Conservation (phyloP, 371 early-diverging fungal species). For the Massospora cicadina region DNA sequence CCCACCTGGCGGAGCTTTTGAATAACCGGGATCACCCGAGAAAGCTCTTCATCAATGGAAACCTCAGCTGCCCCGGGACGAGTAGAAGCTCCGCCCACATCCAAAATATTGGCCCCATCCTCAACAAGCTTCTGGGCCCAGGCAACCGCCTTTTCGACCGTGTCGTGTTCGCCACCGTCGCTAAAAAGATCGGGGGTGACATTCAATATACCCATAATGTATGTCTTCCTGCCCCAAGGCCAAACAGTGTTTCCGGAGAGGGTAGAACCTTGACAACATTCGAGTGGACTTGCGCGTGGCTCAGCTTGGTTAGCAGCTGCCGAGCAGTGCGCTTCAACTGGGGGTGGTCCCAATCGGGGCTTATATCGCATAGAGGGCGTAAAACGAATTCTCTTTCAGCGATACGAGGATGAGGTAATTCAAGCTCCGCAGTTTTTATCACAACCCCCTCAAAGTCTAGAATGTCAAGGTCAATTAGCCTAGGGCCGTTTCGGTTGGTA, state of each 20-base stretch:
- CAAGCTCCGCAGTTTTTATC: conserved; percentile 41
- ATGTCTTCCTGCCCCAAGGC: conserved; percentile 46
- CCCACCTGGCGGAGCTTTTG: conserved; percentile 42
- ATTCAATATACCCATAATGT: conserved; percentile 92
- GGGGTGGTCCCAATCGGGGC: conserved; percentile 76
- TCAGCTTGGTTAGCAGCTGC: conserved; percentile 47
- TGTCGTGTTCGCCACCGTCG: conserved; percentile 65
- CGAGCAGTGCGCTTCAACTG: conserved; percentile 57
- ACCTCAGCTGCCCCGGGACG: conserved; percentile 69
- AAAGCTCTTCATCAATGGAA: conserved; percentile 54
- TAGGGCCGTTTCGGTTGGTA: conserved; percentile 68
- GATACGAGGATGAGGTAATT: conserved; percentile 77
- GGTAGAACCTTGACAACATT: conserved; percentile 52
- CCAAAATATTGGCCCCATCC: conserved; percentile 82
- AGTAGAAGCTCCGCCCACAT: conserved; percentile 93
- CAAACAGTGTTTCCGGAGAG: conserved; percentile 24
- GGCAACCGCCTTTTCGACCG: conserved; percentile 43
- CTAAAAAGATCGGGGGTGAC: conserved; percentile 94
- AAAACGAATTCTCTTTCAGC: conserved; percentile 90
- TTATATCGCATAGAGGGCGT: conserved; percentile 84
- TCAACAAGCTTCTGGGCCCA: conserved; percentile 50
- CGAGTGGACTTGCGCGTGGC: conserved; percentile 19
- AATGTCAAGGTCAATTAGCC: conserved; percentile 90
- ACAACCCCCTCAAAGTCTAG: conserved; percentile 71
- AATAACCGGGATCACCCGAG: conserved; percentile 79